phyloP scores from a whole-genome alignment of 352 stramenopile species.

The Halophytophthora batemanensis region DNA sequence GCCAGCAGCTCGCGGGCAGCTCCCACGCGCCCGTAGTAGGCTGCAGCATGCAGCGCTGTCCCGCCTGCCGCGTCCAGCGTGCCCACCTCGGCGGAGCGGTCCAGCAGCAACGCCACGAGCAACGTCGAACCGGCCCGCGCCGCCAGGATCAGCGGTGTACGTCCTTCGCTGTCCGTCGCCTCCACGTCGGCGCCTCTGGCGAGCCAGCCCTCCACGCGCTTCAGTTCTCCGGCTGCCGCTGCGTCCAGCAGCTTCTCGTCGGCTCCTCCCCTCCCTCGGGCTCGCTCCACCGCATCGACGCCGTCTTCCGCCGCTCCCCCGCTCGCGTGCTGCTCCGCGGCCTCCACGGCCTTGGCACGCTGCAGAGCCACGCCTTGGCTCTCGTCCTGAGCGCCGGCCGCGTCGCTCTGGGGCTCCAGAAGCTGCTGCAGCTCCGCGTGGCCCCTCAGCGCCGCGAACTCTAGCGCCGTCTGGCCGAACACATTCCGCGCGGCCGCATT shows the following conservation, averaged over 20 bases:
- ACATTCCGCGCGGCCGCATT: constrained; percentile 5
- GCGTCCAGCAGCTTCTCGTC: background rate
- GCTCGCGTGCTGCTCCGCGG: background rate
- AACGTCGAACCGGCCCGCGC: background rate
- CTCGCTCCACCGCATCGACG: no score
- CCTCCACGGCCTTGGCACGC: background rate
- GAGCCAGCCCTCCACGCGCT: background rate
- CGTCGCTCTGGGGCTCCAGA: background rate
- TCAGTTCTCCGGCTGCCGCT: background rate
- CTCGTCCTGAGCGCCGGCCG: background rate
- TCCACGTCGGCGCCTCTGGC: constrained; percentile 13
- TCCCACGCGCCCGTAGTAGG: constrained; percentile 12
- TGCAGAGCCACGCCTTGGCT: background rate
- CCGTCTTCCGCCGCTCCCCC: background rate
- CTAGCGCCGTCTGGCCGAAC: constrained; percentile 5
- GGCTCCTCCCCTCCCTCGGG: no score
- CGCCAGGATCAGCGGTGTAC: constrained; percentile 12
- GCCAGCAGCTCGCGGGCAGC: constrained; percentile 11
- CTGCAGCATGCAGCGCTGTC: constrained; percentile 16
- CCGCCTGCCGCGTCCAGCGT: background rate
- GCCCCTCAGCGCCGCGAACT: background rate
- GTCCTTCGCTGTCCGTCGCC: constrained; percentile 9
- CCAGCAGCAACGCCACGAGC: constrained; percentile 1
- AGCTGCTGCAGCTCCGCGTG: background rate
- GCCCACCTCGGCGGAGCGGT: background rate